Percentiles rank a stretch among this genome's conserved stretches.
Evolutionary conservation across 2,329 filamentous ascomycete genomes (phyloP).

Genomic region (Pestalotiopsis sp.): DNA sequence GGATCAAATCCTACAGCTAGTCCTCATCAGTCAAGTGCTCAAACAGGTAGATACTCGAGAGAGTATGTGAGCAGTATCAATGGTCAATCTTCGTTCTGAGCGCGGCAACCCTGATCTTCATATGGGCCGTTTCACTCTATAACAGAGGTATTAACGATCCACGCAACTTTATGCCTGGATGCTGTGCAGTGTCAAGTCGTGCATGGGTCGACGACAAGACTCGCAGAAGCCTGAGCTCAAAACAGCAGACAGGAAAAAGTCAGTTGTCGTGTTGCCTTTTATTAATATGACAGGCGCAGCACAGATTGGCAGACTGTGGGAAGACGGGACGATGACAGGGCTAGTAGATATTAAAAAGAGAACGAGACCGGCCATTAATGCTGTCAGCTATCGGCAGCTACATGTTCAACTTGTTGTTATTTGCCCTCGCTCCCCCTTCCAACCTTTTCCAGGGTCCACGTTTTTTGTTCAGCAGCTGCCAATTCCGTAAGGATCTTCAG

Average conservation of each 20-base stretch:
- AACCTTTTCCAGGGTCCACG: constrained; percentile 11
- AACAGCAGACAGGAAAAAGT: background rate
- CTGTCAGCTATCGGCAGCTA: background rate
- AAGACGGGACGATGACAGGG: background rate
- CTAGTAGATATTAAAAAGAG: constrained; percentile 11
- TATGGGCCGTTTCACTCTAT: constrained; percentile 19
- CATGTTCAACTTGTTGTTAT: background rate
- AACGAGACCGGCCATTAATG: constrained; percentile 12
- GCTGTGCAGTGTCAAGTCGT: constrained; percentile 11
- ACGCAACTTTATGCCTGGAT: constrained; percentile 10
- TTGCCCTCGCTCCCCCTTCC: background rate
- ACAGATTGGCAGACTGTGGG: background rate
- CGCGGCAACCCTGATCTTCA: constrained; percentile 17
- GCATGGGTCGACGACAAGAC: constrained; percentile 13
- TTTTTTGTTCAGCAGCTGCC: constrained; percentile 9
- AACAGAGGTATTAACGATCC: constrained; percentile 15
- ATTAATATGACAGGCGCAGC: background rate
- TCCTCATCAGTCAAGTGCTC: constrained; percentile 8
- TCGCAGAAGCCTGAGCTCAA: constrained; percentile 1
- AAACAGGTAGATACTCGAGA: background rate
- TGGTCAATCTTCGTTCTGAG: background rate
- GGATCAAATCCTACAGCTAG: background rate
- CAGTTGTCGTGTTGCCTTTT: background rate
- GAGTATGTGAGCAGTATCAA: background rate
- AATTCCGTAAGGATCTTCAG: constrained; percentile 6